These are phyloP conservation scores for Quercus tomentella DNA, from an alignment of 331 rosid species.

Conservation along the genomic window DNA sequence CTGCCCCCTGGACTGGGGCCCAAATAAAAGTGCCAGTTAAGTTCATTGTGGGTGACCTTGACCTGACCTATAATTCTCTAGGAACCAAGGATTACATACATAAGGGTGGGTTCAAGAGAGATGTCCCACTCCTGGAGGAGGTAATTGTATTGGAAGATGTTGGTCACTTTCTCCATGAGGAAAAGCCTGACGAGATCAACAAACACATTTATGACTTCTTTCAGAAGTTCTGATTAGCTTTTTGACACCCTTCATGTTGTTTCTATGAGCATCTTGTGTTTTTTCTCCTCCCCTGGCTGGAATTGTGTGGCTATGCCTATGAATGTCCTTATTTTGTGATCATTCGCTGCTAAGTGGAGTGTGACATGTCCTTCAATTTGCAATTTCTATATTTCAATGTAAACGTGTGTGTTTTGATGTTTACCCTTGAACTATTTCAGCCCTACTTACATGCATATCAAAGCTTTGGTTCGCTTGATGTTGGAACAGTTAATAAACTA, in stretches of 20 bases:
- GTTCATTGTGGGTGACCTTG: slow-evolving; percentile 77
- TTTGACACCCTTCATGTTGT: background rate
- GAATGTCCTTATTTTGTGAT: background rate
- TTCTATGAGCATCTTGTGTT: background rate
- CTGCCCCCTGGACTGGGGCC: slow-evolving; percentile 63
- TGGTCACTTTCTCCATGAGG: slow-evolving; percentile 63
- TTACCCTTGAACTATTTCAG: too few relatives aligned
- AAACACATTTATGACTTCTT: slow-evolving; percentile 60
- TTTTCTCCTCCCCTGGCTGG: background rate
- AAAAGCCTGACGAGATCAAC: slow-evolving; percentile 55
- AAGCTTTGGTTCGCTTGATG: too few relatives aligned
- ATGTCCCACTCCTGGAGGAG: slow-evolving; percentile 66
- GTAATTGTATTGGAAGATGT: slow-evolving; percentile 62
- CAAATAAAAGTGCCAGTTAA: slow-evolving; percentile 59
- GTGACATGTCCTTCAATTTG: too few relatives aligned
- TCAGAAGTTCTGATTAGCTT: slow-evolving; percentile 18
- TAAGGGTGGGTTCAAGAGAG: slow-evolving; percentile 65
- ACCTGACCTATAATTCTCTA: slow-evolving; percentile 47
- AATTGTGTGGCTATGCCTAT: background rate
- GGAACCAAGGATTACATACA: slow-evolving; percentile 58
- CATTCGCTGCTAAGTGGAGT: too few relatives aligned
- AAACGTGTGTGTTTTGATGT: too few relatives aligned
- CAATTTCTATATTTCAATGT: too few relatives aligned
- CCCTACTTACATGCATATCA: too few relatives aligned
- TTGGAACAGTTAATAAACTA: too few relatives aligned